These are phyloP conservation scores for Xylaria sp. DNA, from an alignment of 2,329 filamentous ascomycete genomes.

Conservation along the genomic window DNA sequence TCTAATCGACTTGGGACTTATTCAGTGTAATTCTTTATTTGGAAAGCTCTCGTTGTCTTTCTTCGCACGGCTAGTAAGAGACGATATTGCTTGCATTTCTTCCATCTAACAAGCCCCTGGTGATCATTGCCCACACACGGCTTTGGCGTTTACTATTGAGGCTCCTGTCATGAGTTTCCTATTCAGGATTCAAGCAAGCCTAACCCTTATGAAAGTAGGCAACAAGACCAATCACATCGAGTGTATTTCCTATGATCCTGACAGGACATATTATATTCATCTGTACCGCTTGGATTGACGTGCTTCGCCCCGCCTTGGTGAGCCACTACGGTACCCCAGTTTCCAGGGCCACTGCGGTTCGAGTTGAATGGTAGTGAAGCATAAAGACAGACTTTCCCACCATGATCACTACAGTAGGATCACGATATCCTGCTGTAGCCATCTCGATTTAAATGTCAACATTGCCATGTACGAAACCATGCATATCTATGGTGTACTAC, in stretches of 20 bases:
- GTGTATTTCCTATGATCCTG: neutral
- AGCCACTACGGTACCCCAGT: slow-evolving; percentile 17
- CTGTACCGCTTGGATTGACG: neutral
- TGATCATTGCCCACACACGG: neutral
- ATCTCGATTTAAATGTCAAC: neutral
- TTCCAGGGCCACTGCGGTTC: neutral
- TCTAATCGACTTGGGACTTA: too few relatives aligned
- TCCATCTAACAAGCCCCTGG: neutral
- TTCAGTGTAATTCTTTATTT: too few relatives aligned
- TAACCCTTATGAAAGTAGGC: neutral
- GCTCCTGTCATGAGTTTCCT: neutral
- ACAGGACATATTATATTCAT: neutral
- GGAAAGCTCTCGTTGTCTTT: neutral
- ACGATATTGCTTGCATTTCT: neutral
- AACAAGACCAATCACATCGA: slow-evolving; percentile 17
- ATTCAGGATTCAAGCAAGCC: neutral
- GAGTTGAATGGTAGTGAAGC: neutral
- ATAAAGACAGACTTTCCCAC: slow-evolving; percentile 5
- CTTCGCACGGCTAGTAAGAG: neutral
- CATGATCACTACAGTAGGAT: neutral
- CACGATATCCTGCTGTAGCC: neutral
- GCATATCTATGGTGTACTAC: neutral
- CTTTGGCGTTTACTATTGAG: neutral
- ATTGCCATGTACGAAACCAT: neutral
- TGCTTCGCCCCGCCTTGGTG: slow-evolving; percentile 9